These are phyloP conservation scores for Fraxinus sp. DNA, from an alignment of 305 asterid genomes.

Conservation along the genomic window DNA sequence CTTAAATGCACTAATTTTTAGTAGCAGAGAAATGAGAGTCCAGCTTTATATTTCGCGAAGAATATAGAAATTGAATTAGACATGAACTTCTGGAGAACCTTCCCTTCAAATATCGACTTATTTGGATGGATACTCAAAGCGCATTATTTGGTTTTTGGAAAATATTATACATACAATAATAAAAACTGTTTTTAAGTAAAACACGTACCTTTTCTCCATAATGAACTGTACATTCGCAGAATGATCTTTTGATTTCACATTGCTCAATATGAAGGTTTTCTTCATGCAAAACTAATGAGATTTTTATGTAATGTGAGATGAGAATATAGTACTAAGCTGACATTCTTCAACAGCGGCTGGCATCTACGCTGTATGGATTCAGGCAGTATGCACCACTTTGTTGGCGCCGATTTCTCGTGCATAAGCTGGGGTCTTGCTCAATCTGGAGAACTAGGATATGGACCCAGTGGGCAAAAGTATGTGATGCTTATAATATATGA, in stretches of 20 bases:
- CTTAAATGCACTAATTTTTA: not conserved
- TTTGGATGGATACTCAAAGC: not conserved
- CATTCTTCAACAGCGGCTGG: constrained; percentile 77
- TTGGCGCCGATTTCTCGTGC: constrained; percentile 98
- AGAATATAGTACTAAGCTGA: not conserved
- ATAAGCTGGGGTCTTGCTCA: constrained; percentile 99
- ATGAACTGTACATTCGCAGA: not conserved
- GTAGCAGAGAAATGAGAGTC: not conserved
- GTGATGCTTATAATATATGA: constrained; percentile 23
- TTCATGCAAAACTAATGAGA: constrained; percentile 2
- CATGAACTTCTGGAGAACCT: not conserved
- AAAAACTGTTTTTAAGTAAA: not conserved
- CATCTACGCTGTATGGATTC: constrained; percentile 93
- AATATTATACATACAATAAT: not conserved
- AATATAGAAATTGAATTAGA: constrained; percentile 7
- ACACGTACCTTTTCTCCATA: not conserved
- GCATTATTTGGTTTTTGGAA: not conserved
- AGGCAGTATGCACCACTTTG: constrained; percentile 84
- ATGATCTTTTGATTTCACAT: constrained; percentile 10
- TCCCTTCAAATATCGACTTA: not conserved
- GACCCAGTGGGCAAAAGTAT: constrained; percentile 87
- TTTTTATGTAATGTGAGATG: constrained; percentile 20
- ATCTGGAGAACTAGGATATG: constrained; percentile 97
- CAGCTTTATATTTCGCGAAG: not conserved
- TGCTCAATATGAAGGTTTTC: not conserved